Base-by-base conservation (phyloP, 2,329 filamentous ascomycete species). In the Ascochyta lentis region DNA sequence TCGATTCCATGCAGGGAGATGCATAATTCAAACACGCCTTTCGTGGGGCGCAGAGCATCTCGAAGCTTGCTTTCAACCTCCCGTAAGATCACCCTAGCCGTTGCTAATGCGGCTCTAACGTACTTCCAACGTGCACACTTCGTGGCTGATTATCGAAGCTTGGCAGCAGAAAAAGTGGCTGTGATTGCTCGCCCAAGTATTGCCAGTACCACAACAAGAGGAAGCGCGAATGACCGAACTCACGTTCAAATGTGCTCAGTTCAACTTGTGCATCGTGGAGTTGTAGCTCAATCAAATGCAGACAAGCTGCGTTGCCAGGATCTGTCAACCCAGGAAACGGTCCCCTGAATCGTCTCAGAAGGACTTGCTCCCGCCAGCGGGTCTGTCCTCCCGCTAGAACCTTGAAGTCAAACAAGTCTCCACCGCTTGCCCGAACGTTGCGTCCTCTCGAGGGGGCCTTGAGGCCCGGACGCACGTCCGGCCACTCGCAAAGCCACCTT, bases 361-460 rank as follows among this genome's bases (percentile, higher is more conserved):
- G 8, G 19, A 12, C 4, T 23, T 40, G 5, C 12, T 51, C 38
- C 48, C 53, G 43, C 38, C n/a, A 24, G 33, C 47, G 53, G 53
- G 47, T 56, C 42, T 44, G 53, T 51, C 53, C 53, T 56, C 48
- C 47, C 47, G 43, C 43, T 43, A 43, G 23, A 39, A 31, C 19
- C 43, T 35, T 43, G 26, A 48, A 9, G 53, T 51, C 24, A 51
- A 48, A 47, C 38, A 23, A 12, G 47, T 51, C 42, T 42, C 47
- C 53, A 56, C 53, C 24, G 35, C 37, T 48, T 22, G 43, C 41
- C 53, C 33, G 47, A 51, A 43, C 43, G 42, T 48, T 51, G 42
- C 47, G 53, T 56, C 41, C 16, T 40, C 6, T 6, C 16, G 22
- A 26, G 22, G 22, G 19, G 19, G 33, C 19, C 27, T 19, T n/a